A percentile compares a stretch with the other conserved stretches of the same genome.
Evolutionary conservation across 306 rosid species (phyloP).

Genomic region (Glycyrrhiza uralensis): DNA sequence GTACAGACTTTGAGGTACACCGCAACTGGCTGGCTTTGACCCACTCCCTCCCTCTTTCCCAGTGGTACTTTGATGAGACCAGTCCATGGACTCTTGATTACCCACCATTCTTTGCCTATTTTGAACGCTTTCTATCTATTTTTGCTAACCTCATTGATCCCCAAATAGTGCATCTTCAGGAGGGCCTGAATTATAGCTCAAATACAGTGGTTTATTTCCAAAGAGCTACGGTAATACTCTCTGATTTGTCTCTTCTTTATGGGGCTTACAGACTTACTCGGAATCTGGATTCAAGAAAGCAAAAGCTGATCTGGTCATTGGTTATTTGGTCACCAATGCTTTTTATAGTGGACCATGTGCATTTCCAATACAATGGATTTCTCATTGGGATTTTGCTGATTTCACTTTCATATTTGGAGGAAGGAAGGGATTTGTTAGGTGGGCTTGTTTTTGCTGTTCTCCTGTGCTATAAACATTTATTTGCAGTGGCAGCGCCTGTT

Average conservation of each 20-base stretch:
- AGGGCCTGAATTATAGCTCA: conserved; percentile 62
- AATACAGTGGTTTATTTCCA: conserved; percentile 59
- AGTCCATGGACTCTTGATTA: conserved; percentile 95
- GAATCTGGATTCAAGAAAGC: conserved; percentile 49
- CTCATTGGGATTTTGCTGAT: conserved; percentile 81
- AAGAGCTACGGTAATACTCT: conserved; percentile 57
- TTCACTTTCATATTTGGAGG: conserved; percentile 79
- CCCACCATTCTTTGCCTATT: conserved; percentile 82
- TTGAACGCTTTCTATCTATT: conserved; percentile 61
- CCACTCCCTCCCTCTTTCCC: conserved; percentile 81
- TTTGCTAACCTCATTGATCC: conserved; percentile 67
- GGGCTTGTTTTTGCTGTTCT: conserved; percentile 69
- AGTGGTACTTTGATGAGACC: conserved; percentile 79
- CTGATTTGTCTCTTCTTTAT: conserved; percentile 68
- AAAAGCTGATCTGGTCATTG: conserved; percentile 59
- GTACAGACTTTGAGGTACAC: conserved; percentile 93
- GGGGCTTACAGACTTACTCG: conserved; percentile 59
- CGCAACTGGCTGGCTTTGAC: conserved; percentile 85
- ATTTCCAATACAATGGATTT: conserved; percentile 93
- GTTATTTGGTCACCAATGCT: conserved; percentile 92
- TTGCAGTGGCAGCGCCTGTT: conserved; percentile 86
- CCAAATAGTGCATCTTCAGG: conserved; percentile 60
- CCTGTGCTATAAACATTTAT: conserved; percentile 87
- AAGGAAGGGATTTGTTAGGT: conserved; percentile 84
- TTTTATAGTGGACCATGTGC: conserved; percentile 80